Base-by-base conservation (phyloP, 306 rosid genomes). In the Purshia tridentata region DNA sequence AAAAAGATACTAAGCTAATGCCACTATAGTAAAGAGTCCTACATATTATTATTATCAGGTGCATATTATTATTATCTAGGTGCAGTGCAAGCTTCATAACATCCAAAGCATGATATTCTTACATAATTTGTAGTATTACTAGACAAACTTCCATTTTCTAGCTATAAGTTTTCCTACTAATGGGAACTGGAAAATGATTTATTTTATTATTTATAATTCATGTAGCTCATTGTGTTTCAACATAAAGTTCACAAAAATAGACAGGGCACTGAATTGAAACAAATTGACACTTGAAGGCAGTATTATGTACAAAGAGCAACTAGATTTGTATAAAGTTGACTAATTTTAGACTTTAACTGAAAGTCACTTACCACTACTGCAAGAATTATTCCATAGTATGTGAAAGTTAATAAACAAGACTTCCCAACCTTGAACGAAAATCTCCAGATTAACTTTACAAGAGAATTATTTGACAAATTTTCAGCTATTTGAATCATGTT, bases 1-100 rank as follows among this genome's bases (percentile, higher is more conserved):
- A 52, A 55, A 39, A 23, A 59, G 20, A 46, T 14, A 9, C 63
- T 15, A 75, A 82, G 76, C 47, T 66, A 29, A 23, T 2, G 50
- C 51, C 2, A 13, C 22, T 22, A 14, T 60, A 39, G 51, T n/a
- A 72, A 58, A 18, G 29, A 72, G 9, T 40, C 47, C 51, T 40
- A 51, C 64, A 54, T 6, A 41, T n/a, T n/a, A n/a, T n/a, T n/a
- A n/a, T n/a, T n/a, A n/a, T n/a, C n/a, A n/a, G n/a, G n/a, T n/a
- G n/a, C n/a, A n/a, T n/a, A n/a, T n/a, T n/a, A 29, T 29, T 29
- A 29, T 53, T 35, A 20, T 14, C 52, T 9, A 53, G 51, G 39
- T 53, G 62, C 57, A 22, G 53, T 40, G 20, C 22, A 48, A 47
- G n/a, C 50, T 51, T n/a, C 61, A 37, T 12, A 69, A 54, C 18